Evolutionary conservation across 768 basidiomycete species (phyloP), one percentile per base, ranked within the genome.

Genomic region (Crucibulum laeve): DNA sequence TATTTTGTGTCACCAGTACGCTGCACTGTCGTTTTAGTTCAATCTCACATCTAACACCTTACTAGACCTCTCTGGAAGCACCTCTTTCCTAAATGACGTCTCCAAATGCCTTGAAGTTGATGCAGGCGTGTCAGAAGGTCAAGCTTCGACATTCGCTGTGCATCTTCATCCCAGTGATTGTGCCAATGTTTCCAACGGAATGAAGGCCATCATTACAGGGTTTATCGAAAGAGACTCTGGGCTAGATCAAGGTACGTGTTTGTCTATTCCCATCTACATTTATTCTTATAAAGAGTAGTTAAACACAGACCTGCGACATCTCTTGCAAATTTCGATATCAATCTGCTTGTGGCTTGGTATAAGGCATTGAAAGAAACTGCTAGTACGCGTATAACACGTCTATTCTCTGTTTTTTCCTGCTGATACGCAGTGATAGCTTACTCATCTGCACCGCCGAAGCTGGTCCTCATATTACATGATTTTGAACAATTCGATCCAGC

Each of bases 401-500:
- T 25, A 21, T 22, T 5, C 5, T 43, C 13, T 13, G 8, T 5
- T 6, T 14, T 13, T 40, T 33, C 17, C 25, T 10, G 28, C 7
- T 40, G 23, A 39, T 13, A 42, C 41, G 24, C 17, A 25, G 32
- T 47, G 39, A 36, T 21, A n/a, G 42, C n/a, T 43, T 8, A 41
- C 24, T 40, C 43, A 41, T 47, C 44, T 18, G 19, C 43, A 18
- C 45, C 49, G 8, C 73, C 55, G 7, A 62, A 70, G 26, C 70
- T 90, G 3, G 69, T 82, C 18, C 65, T 85, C 6, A 53, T 89
- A 10, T 53, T 90, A 17, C 84, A 87, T 44, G 82, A 86, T 44
- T 87, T 91, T 49, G 87, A 90, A 53, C 77, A 81, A 54, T 77
- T 86, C 38, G 84, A 87, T 43, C 62, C 76, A 0, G 42, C 49